These are phyloP conservation scores for Paxillus ammoniavirescens DNA, from an alignment of 768 basidiomycete genomes.

Conservation along the genomic window DNA sequence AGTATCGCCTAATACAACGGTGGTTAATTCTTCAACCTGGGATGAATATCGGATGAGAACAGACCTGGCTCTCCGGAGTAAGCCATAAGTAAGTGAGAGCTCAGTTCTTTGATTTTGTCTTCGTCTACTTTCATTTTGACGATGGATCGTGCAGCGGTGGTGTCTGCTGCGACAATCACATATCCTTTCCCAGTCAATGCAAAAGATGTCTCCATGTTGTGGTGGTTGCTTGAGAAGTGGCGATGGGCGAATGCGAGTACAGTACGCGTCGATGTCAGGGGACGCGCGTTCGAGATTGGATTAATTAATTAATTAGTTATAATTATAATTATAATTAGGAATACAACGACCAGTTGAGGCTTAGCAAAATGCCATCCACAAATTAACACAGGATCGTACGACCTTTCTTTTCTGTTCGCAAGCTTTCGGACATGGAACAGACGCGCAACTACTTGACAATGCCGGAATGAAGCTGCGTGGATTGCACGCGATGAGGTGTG, in stretches of 20 bases:
- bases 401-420: no score
- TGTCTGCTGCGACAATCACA: conserved; percentile 90
- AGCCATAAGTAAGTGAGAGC: conserved; percentile 91
- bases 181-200: conserved; percentile 92
- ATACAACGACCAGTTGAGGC: neutral
- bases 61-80: conserved; percentile 89
- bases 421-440: no score
- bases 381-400: no score
- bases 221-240: conserved; percentile 11
- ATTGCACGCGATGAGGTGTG: no score
- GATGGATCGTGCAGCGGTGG: conserved; percentile 84
- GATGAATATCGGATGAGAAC: conserved; percentile 22
- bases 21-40: neutral
- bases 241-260: neutral
- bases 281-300: conserved; percentile 28
- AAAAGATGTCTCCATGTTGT: conserved; percentile 85
- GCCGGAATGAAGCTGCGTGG: no score
- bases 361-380: neutral
- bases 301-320: conserved; percentile 17
- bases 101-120: conserved; percentile 93
- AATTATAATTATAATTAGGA: no score
- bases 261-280: conserved; percentile 20
- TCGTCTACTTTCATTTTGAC: conserved; percentile 97
- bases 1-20: conserved; percentile 70
- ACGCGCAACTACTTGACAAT: no score